Evolutionary conservation across 352 stramenopile species (phyloP).

Genomic region (Phytopythium mirpurense): DNA sequence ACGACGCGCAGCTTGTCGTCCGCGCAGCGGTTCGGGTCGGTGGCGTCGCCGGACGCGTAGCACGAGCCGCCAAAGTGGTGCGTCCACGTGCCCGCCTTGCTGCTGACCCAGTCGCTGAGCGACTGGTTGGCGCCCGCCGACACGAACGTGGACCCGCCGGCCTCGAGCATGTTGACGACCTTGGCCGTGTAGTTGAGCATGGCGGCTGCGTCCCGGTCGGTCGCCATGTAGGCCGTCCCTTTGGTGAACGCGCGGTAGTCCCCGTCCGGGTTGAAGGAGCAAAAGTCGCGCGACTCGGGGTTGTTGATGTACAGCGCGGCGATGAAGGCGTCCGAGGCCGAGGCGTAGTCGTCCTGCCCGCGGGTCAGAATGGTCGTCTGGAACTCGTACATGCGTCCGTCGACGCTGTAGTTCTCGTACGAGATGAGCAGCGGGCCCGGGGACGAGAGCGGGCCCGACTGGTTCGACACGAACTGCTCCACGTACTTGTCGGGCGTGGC

Average conservation of each 20-base stretch:
- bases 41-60: slow-evolving; percentile 26
- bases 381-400: slow-evolving; percentile 27
- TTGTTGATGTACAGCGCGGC: slow-evolving; percentile 38
- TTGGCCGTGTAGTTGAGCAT: slow-evolving; percentile 27
- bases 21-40: slow-evolving; percentile 20
- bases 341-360: slow-evolving; percentile 21
- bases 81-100: slow-evolving; percentile 21
- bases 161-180: slow-evolving; percentile 23
- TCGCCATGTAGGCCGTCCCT: slow-evolving; percentile 27
- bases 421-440: slow-evolving; percentile 34
- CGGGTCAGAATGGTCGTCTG: slow-evolving; percentile 32
- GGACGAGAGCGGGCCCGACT: slow-evolving; percentile 23
- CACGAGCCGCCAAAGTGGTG: slow-evolving; percentile 42
- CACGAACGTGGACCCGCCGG: slow-evolving; percentile 22
- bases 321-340: slow-evolving; percentile 18
- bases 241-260: slow-evolving; percentile 16
- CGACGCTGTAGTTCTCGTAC: slow-evolving; percentile 34
- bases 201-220: slow-evolving; percentile 22
- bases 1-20: slow-evolving; percentile 25
- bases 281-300: slow-evolving; percentile 25
- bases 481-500: slow-evolving; percentile 20
- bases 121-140: not conserved
- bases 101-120: slow-evolving; percentile 19
- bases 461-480: slow-evolving; percentile 30
- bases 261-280: slow-evolving; percentile 24